phyloP scores from a whole-genome alignment of 2,329 filamentous ascomycete species.

The Penicillium griseofulvum region DNA sequence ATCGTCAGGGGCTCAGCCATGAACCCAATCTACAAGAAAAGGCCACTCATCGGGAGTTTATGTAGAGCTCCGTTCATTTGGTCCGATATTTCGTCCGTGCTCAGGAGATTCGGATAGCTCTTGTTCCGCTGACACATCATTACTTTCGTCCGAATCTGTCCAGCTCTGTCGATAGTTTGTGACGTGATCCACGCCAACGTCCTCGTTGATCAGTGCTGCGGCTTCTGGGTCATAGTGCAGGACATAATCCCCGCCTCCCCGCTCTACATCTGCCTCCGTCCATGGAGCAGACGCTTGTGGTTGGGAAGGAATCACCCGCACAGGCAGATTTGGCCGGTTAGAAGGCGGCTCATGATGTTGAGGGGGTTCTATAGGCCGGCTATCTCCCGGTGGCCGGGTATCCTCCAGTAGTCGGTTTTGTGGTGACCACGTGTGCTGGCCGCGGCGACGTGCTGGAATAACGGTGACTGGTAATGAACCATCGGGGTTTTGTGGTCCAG shows the following conservation, averaged over 20 bases:
- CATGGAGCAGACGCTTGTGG: slow-evolving; percentile 54
- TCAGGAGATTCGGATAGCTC: background rate
- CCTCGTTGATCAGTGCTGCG: slow-evolving; percentile 37
- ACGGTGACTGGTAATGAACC: slow-evolving; percentile 56
- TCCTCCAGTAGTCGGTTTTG: slow-evolving; percentile 30
- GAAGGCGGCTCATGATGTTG: background rate
- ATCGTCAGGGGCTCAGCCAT: no score
- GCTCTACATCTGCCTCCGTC: slow-evolving; percentile 44
- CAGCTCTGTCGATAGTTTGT: slow-evolving; percentile 14
- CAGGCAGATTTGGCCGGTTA: slow-evolving; percentile 37
- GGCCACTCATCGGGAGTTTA: background rate
- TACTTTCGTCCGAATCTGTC: slow-evolving; percentile 18
- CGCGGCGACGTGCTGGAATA: slow-evolving; percentile 58
- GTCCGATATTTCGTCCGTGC: background rate
- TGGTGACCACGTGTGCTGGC: slow-evolving; percentile 56
- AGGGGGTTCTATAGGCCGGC: background rate
- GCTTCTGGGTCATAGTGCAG: slow-evolving; percentile 41
- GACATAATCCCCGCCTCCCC: slow-evolving; percentile 28
- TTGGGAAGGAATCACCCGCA: slow-evolving; percentile 61
- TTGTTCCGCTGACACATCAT: slow-evolving; percentile 1
- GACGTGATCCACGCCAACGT: slow-evolving; percentile 9
- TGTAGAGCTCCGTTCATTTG: background rate
- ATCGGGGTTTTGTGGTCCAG: slow-evolving; percentile 38
- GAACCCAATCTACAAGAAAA: no score
- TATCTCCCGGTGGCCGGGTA: slow-evolving; percentile 8